Conservation (phyloP, 2,329 filamentous ascomycete genomes). For the Hymenoscyphus albidus region DNA sequence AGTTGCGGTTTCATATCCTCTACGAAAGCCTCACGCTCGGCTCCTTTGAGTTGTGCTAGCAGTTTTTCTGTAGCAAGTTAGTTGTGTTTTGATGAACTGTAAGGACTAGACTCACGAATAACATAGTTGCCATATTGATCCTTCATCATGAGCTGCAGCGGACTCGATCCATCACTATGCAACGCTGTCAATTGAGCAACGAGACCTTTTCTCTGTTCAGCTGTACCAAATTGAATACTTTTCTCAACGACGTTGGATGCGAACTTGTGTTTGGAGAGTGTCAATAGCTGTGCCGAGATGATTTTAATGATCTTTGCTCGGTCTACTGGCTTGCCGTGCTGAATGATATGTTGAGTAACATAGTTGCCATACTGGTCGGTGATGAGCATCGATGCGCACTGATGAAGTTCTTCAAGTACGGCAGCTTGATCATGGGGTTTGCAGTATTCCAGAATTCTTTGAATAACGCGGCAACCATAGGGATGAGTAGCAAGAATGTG, state of each 20-base stretch:
- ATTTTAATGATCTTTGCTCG: constrained; percentile 67
- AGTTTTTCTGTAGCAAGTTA: constrained; percentile 66
- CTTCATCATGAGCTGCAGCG: constrained; percentile 74
- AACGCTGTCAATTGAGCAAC: constrained; percentile 57
- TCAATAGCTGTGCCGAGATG: constrained; percentile 67
- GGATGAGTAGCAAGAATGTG: constrained; percentile 70
- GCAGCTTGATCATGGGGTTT: constrained; percentile 64
- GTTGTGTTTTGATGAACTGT: not conserved
- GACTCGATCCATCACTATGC: constrained; percentile 62
- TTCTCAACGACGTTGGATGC: constrained; percentile 97
- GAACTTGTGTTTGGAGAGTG: constrained; percentile 89
- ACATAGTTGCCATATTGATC: constrained; percentile 97
- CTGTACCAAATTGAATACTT: constrained; percentile 70
- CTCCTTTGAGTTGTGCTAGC: constrained; percentile 57
- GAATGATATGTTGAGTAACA: constrained; percentile 87
- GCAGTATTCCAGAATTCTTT: constrained; percentile 83
- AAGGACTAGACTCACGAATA: constrained; percentile 67
- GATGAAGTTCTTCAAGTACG: constrained; percentile 76
- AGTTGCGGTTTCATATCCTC: constrained; percentile 63
- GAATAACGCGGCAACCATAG: constrained; percentile 90
- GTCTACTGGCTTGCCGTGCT: constrained; percentile 70
- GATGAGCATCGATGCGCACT: constrained; percentile 67
- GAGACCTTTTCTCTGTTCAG: constrained; percentile 66
- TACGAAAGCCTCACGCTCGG: constrained; percentile 56
- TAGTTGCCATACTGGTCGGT: constrained; percentile 94